These are phyloP conservation scores for Balakata baccata DNA, from an alignment of 345 rosid species.

Conservation along the genomic window DNA sequence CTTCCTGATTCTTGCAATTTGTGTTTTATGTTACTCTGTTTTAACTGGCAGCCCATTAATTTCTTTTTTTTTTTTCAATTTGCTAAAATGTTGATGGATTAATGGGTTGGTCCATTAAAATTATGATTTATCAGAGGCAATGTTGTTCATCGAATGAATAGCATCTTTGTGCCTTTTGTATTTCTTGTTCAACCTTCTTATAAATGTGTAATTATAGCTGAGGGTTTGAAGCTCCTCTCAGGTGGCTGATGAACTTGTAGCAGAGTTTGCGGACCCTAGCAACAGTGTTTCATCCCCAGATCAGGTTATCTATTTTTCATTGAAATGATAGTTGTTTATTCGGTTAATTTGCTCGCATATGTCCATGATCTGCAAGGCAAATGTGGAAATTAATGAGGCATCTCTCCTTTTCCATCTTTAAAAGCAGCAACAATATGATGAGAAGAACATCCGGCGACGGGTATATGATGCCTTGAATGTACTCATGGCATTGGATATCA, in stretches of 20 bases:
- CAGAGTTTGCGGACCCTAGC: slow-evolving; percentile 89
- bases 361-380: slow-evolving; percentile 7
- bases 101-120: not conserved
- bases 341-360: not conserved
- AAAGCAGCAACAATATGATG: slow-evolving; percentile 90
- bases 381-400: slow-evolving; percentile 6
- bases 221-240: slow-evolving; percentile 43
- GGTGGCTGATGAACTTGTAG: slow-evolving; percentile 99
- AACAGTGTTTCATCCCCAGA: slow-evolving; percentile 70
- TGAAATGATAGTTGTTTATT: not conserved
- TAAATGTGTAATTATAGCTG: slow-evolving; percentile 23
- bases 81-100: not conserved
- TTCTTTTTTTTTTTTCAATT: not conserved
- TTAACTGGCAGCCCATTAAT: not conserved
- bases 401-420: slow-evolving; percentile 7
- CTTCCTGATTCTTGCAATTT: not conserved
- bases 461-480: slow-evolving; percentile 99
- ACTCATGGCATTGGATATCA: slow-evolving; percentile 98
- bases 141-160: not conserved
- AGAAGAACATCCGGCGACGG: slow-evolving; percentile 95
- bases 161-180: not conserved
- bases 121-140: not conserved
- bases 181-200: not conserved
- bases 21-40: no score
- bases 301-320: slow-evolving; percentile 55